Base-by-base conservation (phyloP, 352 stramenopile genomes). In the Phytophthora vignae region DNA sequence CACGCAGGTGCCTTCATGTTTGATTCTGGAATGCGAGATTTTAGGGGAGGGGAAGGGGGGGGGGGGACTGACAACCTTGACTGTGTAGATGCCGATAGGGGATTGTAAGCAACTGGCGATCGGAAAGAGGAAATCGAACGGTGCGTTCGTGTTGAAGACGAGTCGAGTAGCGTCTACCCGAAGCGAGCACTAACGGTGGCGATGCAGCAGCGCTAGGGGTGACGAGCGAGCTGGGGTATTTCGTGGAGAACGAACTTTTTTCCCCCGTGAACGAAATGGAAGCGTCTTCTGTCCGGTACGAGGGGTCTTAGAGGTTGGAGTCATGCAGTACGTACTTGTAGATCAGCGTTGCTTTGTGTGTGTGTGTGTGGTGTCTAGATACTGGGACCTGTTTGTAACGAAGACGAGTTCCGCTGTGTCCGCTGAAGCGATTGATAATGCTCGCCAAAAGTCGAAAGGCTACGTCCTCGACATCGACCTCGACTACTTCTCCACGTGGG, bases 401-500 rank as follows among this genome's bases (percentile, higher is more conserved):
- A 76, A 87, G 58, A 55, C 75, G 9, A 57, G 15, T 15, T 55
- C 48, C 7, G 67, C 55, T 27, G 38, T 54, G 60, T 55, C 62
- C n/a, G 31, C 48, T 7, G 57, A 74, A 9, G 78, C 73, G 15
- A 60, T 77, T 0, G 49, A 38, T 25, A 66, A 64, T 25, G 69
- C 80, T 44, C 55, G 54, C 38, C 33, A 63, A 9, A 65, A 71
- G 10, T 75, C 69, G 15, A 83, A 81, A 53, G 67, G 66, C 11
- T 96, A 78, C 55, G 50, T 97, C 8, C 63, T 97, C 0, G 91
- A 97, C 59, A 88, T 97, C 29, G 93, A 95, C 69, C 64, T 97
- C n/a, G 91, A 97, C 74, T 97, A 95, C 69, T 97, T 96, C 67
- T 95, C 89, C 12, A 96, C 90, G 3, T 92, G 88, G 82, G 91